Percentiles rank a stretch among this genome's conserved stretches.
phyloP scores from a whole-genome alignment of 163 green algal species.

The Coccomyxa subellipsoidea region DNA sequence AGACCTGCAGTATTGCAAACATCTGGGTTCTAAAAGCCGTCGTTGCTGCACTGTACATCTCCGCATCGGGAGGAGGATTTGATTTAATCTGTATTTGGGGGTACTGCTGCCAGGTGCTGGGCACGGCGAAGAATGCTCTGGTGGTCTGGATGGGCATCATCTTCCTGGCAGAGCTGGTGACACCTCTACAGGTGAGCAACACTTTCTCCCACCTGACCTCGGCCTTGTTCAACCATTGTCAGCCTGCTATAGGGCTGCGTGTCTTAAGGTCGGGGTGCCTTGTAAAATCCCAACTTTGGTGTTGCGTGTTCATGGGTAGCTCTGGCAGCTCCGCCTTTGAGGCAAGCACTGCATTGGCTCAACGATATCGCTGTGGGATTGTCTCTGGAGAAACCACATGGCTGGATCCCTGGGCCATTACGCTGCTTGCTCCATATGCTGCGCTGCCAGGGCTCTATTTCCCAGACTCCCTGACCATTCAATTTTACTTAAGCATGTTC shows the following conservation, averaged over 20 bases:
- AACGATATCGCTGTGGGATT: too few species aligned
- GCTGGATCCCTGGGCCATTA: too few species aligned
- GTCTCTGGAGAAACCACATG: too few species aligned
- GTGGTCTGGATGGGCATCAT: conserved; percentile 77
- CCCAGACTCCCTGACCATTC: background rate
- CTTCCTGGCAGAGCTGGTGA: conserved; percentile 74
- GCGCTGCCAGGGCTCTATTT: too few species aligned
- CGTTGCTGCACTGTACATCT: too few species aligned
- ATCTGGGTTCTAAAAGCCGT: too few species aligned
- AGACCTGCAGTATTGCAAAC: too few species aligned
- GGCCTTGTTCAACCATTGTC: background rate
- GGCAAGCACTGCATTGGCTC: background rate
- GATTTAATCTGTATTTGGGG: background rate
- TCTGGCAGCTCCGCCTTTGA: background rate
- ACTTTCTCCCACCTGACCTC: too few species aligned
- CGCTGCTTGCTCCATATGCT: too few species aligned
- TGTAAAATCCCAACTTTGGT: background rate
- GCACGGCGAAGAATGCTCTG: conserved; percentile 84
- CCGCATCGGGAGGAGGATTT: too few species aligned
- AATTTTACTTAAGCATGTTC: background rate
- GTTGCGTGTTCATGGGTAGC: background rate
- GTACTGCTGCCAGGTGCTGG: conserved; percentile 56
- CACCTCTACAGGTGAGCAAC: conserved; percentile 36
- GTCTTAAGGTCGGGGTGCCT: background rate
- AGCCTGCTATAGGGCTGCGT: background rate